Evolutionary conservation across 305 asterid species (phyloP).

Genomic region (Rubia tinctorum): DNA sequence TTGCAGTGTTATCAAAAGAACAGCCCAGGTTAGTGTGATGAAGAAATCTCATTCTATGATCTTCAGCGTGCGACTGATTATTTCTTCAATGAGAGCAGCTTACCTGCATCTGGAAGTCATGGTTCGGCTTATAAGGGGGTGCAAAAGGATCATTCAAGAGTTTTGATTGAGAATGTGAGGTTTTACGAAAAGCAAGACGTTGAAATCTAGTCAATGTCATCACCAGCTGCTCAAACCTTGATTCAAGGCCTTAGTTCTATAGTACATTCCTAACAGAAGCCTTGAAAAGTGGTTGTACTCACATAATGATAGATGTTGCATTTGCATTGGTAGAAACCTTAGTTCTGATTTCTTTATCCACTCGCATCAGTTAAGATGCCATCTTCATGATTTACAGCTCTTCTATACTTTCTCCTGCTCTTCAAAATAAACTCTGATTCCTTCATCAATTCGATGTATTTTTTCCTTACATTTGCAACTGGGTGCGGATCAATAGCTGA

Average conservation of each 20-base stretch:
- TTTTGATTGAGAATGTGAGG: not conserved
- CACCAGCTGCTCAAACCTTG: constrained; percentile 7
- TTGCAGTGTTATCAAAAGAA: not conserved
- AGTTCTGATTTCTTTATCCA: not conserved
- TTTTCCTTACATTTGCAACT: constrained; percentile 59
- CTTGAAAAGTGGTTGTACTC: constrained; percentile 11
- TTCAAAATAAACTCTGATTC: constrained; percentile 52
- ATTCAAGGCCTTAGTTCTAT: constrained; percentile 2
- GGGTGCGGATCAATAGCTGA: constrained; percentile 62
- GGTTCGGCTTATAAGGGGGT: not conserved
- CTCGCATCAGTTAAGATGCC: not conserved
- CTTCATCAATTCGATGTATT: constrained; percentile 59
- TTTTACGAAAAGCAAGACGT: not conserved
- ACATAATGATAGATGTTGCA: not conserved
- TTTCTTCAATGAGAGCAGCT: not conserved
- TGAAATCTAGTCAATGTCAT: not conserved
- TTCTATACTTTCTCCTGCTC: constrained; percentile 34
- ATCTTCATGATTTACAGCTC: constrained; percentile 20
- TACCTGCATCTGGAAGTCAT: not conserved
- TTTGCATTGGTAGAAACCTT: not conserved
- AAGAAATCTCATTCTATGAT: not conserved
- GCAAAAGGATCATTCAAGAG: not conserved
- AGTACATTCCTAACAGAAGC: not conserved
- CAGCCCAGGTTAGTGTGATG: not conserved
- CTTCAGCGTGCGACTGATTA: not conserved